Conservation (phyloP, 768 basidiomycete species). For the Russula compacta region DNA sequence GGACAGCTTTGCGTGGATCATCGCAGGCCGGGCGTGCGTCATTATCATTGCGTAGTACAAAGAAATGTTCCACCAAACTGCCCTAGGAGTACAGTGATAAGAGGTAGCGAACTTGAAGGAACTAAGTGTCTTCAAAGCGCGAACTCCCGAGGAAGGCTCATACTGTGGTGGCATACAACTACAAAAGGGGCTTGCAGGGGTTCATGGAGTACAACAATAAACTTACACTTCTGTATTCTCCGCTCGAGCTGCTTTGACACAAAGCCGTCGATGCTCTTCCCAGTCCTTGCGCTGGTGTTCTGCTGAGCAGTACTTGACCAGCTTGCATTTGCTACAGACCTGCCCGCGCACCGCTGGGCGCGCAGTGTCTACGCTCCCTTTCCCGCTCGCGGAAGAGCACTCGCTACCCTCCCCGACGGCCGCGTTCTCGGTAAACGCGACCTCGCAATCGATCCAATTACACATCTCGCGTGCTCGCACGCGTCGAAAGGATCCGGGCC, state of each 20-base stretch:
- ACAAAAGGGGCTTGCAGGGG: background rate
- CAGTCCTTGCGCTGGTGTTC: slow-evolving; percentile 71
- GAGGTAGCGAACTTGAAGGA: background rate
- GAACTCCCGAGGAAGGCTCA: background rate
- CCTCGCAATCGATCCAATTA: slow-evolving; percentile 72
- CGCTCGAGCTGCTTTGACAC: slow-evolving; percentile 31
- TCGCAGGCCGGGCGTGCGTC: background rate
- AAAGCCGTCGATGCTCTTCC: slow-evolving; percentile 70
- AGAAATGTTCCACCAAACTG: background rate
- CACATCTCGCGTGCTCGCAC: slow-evolving; percentile 59
- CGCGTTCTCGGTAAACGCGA: slow-evolving; percentile 48
- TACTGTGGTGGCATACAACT: background rate
- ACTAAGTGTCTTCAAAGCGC: background rate
- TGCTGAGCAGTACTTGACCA: slow-evolving; percentile 69
- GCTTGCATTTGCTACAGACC: slow-evolving; percentile 67
- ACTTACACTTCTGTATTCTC: background rate
- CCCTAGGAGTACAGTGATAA: slow-evolving; percentile 4
- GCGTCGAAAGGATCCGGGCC: slow-evolving; percentile 32
- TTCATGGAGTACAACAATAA: background rate
- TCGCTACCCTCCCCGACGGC: slow-evolving; percentile 31
- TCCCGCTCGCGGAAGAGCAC: slow-evolving; percentile 20
- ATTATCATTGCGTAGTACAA: background rate
- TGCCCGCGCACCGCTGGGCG: slow-evolving; percentile 33
- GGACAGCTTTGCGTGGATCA: background rate
- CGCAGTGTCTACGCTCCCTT: slow-evolving; percentile 7